phyloP scores from a whole-genome alignment of 371 early-diverging fungal genomes.

The Dichotomocladium elegans region DNA sequence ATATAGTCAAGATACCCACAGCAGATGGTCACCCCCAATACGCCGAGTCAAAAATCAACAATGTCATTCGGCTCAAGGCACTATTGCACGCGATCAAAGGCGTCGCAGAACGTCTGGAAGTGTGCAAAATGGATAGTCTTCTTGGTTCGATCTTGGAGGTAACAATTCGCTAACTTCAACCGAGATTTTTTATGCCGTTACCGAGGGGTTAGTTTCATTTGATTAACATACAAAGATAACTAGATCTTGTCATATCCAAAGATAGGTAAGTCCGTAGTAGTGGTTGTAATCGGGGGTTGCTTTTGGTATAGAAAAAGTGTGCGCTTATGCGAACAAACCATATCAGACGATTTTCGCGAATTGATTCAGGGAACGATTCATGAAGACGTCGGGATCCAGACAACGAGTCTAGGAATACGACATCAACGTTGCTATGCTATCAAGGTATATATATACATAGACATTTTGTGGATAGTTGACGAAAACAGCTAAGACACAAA shows the following conservation, averaged over 20 bases:
- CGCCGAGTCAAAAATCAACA: slow-evolving; percentile 70
- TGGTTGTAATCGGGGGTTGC: no score
- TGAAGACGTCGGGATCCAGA: slow-evolving; percentile 66
- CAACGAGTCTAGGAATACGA: slow-evolving; percentile 67
- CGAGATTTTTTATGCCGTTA: no score
- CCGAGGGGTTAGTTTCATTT: not conserved
- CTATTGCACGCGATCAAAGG: slow-evolving; percentile 38
- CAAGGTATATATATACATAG: slow-evolving; percentile 52
- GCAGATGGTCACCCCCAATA: slow-evolving; percentile 31
- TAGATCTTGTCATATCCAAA: slow-evolving; percentile 24
- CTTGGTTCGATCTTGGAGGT: not conserved
- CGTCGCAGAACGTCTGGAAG: slow-evolving; percentile 30
- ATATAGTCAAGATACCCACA: slow-evolving; percentile 18
- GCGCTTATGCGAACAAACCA: no score
- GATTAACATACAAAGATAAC: not conserved
- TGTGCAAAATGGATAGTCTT: slow-evolving; percentile 1
- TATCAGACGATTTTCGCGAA: slow-evolving; percentile 27
- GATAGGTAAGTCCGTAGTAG: slow-evolving; percentile 11
- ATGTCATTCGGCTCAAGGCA: slow-evolving; percentile 68
- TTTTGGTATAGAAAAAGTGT: no score
- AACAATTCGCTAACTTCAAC: no score
- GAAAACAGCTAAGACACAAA: no score
- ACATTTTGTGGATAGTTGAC: no score
- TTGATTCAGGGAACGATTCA: no score
- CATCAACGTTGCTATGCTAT: slow-evolving; percentile 86